These are phyloP conservation scores for Phytophthora brassicae DNA, from an alignment of 352 stramenopile species.

Conservation along the genomic window DNA sequence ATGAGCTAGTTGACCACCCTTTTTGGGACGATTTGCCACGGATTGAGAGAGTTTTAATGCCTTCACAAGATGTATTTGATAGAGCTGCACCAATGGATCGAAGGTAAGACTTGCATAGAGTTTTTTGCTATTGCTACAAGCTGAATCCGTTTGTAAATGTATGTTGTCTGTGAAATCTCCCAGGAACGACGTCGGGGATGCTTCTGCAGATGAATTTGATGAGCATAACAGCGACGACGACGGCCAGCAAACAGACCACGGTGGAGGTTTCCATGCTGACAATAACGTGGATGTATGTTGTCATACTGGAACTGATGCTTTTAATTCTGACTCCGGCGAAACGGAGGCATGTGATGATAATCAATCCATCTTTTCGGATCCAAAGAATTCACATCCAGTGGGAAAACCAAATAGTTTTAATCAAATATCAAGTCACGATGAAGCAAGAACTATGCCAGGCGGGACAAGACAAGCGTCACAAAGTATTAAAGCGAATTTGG, in stretches of 20 bases:
- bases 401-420: neutral
- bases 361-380: neutral
- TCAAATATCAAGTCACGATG: neutral
- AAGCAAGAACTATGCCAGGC: constrained; percentile 11
- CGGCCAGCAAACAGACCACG: neutral
- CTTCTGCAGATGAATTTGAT: neutral
- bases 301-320: neutral
- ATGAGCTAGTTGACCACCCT: constrained; percentile 64
- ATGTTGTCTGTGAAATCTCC: neutral
- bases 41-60: constrained; percentile 44
- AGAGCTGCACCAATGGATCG: neutral
- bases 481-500: constrained; percentile 8
- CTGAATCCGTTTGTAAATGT: neutral
- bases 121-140: neutral
- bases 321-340: constrained; percentile 2
- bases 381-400: neutral
- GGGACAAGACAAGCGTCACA: neutral
- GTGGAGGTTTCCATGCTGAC: neutral
- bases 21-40: constrained; percentile 53
- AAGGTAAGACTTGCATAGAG: constrained; percentile 9
- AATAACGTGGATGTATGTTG: neutral
- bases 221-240: neutral
- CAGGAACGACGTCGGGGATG: neutral
- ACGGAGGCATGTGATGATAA: neutral
- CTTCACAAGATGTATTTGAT: constrained; percentile 66